A percentile compares a stretch with the other conserved stretches of the same genome.
phyloP scores from a whole-genome alignment of 2,329 filamentous ascomycete genomes.

The Neofusicoccum laricinum region DNA sequence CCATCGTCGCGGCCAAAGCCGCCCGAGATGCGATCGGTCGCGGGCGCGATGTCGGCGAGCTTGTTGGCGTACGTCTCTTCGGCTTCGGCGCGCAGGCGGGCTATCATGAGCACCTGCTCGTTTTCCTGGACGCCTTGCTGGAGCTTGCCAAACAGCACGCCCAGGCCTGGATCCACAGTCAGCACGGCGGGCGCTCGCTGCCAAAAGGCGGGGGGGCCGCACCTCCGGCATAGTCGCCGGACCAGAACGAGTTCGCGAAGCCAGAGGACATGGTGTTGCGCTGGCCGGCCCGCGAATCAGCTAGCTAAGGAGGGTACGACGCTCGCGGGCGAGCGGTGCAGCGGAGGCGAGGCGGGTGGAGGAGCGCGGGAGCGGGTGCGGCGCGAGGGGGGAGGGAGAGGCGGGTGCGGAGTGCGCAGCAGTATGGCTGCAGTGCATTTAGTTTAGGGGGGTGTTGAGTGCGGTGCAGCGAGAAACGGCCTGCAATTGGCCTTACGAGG shows the following conservation, averaged over 20 bases:
- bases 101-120: conserved; percentile 86
- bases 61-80: conserved; percentile 85
- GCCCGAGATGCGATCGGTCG: conserved; percentile 75
- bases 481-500: conserved; percentile 8
- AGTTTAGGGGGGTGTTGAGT: conserved; percentile 3
- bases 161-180: conserved; percentile 59
- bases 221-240: conserved; percentile 93
- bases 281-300: conserved; percentile 13
- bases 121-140: conserved; percentile 96
- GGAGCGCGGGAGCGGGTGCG: background rate
- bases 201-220: conserved; percentile 31
- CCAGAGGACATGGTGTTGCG: conserved; percentile 34
- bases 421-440: background rate
- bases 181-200: conserved; percentile 19
- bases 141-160: conserved; percentile 92
- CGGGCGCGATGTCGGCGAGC: conserved; percentile 75
- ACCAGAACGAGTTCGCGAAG: conserved; percentile 98
- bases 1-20: conserved; percentile 92
- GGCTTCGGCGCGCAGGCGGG: conserved; percentile 90
- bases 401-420: background rate
- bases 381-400: background rate
- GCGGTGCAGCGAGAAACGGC: conserved; percentile 5
- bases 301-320: background rate
- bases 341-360: background rate
- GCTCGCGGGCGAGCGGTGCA: background rate